Evolutionary conservation across 164 flowering plant species (phyloP).

Genomic region (Aristolochia contorta): DNA sequence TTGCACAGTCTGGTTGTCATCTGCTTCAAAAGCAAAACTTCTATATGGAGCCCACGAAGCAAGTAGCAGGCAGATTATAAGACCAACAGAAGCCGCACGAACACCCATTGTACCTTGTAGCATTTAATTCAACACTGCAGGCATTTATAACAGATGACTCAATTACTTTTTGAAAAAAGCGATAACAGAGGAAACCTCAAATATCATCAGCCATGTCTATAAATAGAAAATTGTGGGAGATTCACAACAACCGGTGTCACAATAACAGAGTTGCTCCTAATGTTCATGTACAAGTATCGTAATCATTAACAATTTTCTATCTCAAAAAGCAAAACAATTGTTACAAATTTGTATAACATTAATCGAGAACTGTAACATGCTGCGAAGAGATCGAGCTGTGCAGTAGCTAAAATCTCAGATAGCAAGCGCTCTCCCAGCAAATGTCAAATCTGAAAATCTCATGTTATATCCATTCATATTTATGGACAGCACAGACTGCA

Average conservation of each 20-base stretch:
- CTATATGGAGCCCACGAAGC: constrained; percentile 12
- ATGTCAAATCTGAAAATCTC: too few relatives aligned
- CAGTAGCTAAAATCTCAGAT: too few relatives aligned
- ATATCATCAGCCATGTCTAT: background rate
- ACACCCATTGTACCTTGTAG: constrained; percentile 14
- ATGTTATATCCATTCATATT: too few relatives aligned
- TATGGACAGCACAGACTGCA: too few relatives aligned
- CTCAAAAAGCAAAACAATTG: too few relatives aligned
- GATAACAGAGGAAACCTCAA: background rate
- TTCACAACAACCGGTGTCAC: background rate
- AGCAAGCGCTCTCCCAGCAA: too few relatives aligned
- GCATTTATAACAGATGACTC: background rate
- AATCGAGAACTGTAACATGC: too few relatives aligned
- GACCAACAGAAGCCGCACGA: background rate
- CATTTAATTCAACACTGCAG: background rate
- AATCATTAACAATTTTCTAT: too few relatives aligned
- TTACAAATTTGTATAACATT: too few relatives aligned
- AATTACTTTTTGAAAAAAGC: background rate
- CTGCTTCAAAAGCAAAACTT: constrained; percentile 12
- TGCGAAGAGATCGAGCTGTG: too few relatives aligned
- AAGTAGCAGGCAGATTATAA: constrained; percentile 9
- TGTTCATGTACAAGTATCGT: too few relatives aligned
- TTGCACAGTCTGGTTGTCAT: constrained; percentile 11
- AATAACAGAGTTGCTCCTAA: background rate
- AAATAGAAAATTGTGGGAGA: background rate